phyloP scores from a whole-genome alignment of 208 protist genomes.

The Trypanosoma lewisi region DNA sequence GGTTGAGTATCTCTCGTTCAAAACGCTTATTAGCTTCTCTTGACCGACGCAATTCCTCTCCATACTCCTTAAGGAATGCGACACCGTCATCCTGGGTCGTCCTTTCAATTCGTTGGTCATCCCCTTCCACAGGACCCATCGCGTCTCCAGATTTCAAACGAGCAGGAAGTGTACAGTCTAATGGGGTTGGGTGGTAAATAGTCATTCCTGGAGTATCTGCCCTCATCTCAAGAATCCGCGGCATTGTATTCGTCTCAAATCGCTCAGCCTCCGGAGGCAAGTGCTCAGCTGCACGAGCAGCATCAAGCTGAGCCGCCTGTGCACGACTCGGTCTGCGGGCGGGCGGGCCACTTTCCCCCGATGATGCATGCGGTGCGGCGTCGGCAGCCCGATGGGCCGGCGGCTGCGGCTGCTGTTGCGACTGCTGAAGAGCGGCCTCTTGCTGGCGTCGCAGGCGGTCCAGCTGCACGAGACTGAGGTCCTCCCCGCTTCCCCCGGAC shows the following conservation, averaged over 20 bases:
- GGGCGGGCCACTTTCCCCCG: constrained; percentile 1
- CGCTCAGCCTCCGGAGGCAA: constrained; percentile 33
- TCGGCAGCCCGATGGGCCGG: not conserved
- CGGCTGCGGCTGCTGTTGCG: constrained; percentile 9
- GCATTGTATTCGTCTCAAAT: constrained; percentile 61
- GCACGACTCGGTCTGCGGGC: not conserved
- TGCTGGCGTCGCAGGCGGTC: constrained; percentile 56
- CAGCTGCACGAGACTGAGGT: constrained; percentile 55
- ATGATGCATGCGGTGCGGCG: not conserved
- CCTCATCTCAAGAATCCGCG: constrained; percentile 29
- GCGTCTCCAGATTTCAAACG: constrained; percentile 5
- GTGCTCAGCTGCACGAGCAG: not conserved
- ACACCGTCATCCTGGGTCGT: constrained; percentile 36
- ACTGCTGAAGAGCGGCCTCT: constrained; percentile 19
- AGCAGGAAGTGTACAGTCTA: constrained; percentile 24
- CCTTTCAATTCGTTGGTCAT: constrained; percentile 25
- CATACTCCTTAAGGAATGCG: constrained; percentile 60
- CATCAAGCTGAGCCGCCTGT: not conserved
- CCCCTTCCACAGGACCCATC: constrained; percentile 13
- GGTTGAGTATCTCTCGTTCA: constrained; percentile 39
- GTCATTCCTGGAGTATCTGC: constrained; percentile 14
- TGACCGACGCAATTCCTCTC: constrained; percentile 36
- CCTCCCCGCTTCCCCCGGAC: constrained; percentile 23
- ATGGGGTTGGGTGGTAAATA: constrained; percentile 34
- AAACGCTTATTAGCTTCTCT: constrained; percentile 64